phyloP scores from a whole-genome alignment of 192 early-diverging fungal species.

The Linnemannia exigua region DNA sequence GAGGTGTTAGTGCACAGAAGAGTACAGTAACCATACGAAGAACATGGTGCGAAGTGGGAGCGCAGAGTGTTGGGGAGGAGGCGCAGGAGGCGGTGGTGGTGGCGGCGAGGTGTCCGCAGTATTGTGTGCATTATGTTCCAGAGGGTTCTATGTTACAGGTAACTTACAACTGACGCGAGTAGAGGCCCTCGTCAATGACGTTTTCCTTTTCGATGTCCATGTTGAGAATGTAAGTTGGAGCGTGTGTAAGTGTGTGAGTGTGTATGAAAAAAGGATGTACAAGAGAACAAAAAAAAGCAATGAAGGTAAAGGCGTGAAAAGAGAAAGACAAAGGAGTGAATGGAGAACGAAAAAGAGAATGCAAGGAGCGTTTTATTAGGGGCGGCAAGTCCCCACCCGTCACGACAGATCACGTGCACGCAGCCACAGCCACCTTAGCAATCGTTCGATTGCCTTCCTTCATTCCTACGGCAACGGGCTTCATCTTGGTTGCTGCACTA shows the following conservation, averaged over 20 bases:
- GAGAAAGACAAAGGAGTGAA: not conserved
- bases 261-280: not conserved
- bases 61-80: not conserved
- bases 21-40: not conserved
- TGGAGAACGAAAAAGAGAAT: not conserved
- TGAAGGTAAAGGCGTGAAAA: not conserved
- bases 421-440: not conserved
- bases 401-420: not conserved
- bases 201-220: slow-evolving; percentile 65
- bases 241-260: not conserved
- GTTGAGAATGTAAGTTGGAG: not conserved
- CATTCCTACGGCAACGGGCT: no score
- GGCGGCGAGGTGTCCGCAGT: slow-evolving; percentile 29
- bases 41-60: not conserved
- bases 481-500: no score
- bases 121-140: slow-evolving; percentile 29
- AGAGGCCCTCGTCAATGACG: slow-evolving; percentile 95
- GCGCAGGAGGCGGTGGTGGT: not conserved
- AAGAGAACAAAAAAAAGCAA: not conserved
- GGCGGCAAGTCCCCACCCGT: not conserved
- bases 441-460: no score
- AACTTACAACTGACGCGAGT: slow-evolving; percentile 99
- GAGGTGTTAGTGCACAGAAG: not conserved
- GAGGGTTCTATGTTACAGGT: slow-evolving; percentile 30
- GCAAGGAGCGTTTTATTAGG: not conserved